Percentiles rank a stretch among this genome's conserved stretches.
Conservation (phyloP, 73 alveolate genomes). For the Tetrahymena malaccensis region DNA sequence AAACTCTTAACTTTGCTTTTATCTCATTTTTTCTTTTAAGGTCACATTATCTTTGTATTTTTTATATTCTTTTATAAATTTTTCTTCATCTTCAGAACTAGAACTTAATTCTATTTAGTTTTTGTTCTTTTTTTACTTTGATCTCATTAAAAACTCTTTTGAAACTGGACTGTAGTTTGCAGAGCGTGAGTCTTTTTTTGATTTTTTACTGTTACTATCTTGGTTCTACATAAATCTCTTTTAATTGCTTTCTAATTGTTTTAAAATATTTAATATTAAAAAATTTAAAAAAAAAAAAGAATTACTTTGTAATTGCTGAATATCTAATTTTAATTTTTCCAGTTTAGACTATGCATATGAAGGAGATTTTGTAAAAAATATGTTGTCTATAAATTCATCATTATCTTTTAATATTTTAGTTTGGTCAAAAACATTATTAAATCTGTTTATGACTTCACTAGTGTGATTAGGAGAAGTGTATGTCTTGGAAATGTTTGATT, state of each 20-base stretch:
- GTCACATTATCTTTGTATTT: not conserved
- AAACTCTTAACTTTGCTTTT: not conserved
- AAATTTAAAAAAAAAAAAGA: too few relatives aligned
- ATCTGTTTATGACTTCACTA: not conserved
- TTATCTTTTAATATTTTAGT: not conserved
- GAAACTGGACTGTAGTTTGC: not conserved
- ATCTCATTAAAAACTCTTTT: not conserved
- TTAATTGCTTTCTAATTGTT: not conserved
- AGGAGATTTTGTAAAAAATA: not conserved
- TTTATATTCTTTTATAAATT: not conserved
- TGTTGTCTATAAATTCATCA: not conserved
- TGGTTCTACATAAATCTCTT: not conserved
- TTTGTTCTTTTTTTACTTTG: not conserved
- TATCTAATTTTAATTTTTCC: not conserved
- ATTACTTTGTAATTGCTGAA: not conserved
- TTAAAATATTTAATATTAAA: too few relatives aligned
- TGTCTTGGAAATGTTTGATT: not conserved
- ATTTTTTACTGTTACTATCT: not conserved
- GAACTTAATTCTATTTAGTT: not conserved
- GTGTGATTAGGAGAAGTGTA: not conserved
- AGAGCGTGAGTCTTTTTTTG: not conserved
- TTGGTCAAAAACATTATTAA: not conserved
- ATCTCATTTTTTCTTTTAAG: not conserved
- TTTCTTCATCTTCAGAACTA: not conserved
- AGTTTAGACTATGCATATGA: not conserved